These are phyloP conservation scores for Leccinum pellstonianum DNA, from an alignment of 768 basidiomycete species.

Conservation along the genomic window DNA sequence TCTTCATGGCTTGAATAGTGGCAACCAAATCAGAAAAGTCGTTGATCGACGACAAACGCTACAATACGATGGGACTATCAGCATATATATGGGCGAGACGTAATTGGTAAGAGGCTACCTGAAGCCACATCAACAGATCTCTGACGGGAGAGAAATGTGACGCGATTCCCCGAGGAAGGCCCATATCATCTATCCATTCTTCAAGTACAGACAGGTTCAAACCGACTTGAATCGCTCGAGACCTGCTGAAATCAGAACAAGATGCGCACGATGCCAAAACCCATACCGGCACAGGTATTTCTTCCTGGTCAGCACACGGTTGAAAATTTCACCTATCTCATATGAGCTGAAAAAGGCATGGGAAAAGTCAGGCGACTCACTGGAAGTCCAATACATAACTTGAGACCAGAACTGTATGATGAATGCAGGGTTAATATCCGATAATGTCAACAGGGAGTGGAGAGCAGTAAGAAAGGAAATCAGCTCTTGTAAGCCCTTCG, in stretches of 20 bases:
- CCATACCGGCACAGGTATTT: constrained; percentile 88
- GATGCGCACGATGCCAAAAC: not conserved
- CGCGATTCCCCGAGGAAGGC: constrained; percentile 74
- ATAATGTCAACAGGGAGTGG: constrained; percentile 77
- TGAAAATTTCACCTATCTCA: constrained; percentile 74
- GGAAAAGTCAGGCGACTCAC: constrained; percentile 46
- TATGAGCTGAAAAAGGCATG: constrained; percentile 7
- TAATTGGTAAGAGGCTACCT: constrained; percentile 43
- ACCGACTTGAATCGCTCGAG: constrained; percentile 84
- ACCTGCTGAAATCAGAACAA: constrained; percentile 37
- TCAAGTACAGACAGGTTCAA: constrained; percentile 85
- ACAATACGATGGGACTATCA: constrained; percentile 6
- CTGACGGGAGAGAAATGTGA: constrained; percentile 81
- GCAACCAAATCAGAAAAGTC: constrained; percentile 88
- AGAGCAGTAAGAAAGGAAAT: constrained; percentile 82
- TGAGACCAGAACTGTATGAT: constrained; percentile 94
- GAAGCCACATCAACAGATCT: constrained; percentile 84
- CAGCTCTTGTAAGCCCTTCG: constrained; percentile 53
- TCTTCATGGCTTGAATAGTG: constrained; percentile 83
- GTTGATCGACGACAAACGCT: constrained; percentile 83
- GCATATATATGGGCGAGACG: not conserved
- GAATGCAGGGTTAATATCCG: constrained; percentile 87
- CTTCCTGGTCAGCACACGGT: constrained; percentile 84
- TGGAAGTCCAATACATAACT: constrained; percentile 97
- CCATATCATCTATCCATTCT: constrained; percentile 86